Base-by-base conservation (phyloP, 2,329 filamentous ascomycete genomes). In the Daldinia eschscholtzii region DNA sequence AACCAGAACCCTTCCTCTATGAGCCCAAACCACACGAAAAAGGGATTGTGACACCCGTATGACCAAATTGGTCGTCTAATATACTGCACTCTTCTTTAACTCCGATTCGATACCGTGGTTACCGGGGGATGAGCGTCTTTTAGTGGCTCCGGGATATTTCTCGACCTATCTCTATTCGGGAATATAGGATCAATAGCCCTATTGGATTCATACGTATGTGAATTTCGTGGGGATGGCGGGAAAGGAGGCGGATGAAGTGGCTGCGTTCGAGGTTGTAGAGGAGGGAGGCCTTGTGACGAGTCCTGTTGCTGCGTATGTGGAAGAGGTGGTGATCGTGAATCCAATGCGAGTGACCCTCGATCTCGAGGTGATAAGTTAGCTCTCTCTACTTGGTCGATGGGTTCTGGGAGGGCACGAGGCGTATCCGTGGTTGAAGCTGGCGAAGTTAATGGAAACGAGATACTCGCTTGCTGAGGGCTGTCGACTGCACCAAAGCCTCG, bases 131-230 rank as follows among this genome's bases (percentile, higher is more conserved):
- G 73, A 37, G 74, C 58, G 35, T 74, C 72, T 60, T 76, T 76
- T 48, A 73, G 63, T 53, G 75, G 76, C 61, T 78, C 77, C 39
- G 75, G 70, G 33, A 73, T 77, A 57, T 72, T 75, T 56, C 75
- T 71, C 26, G 74, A 72, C 66, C 77, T 75, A 44, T 79, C 76
- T 73, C 77, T 72, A 61, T 78, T 73, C 28, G 77, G 77, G 41
- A 79, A 79, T 58, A 79, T 79, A 23, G 77, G 77, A 64, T 79
- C 77, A 55, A 74, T 65, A 7, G 64, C 62, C 18, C 76, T 74
- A 46, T 74, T 75, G 28, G 70, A 70, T 28, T 76, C 76, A 64
- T 78, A 77, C 10, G 61, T 20, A 15, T 73, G 73, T 20, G 63
- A 33, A 53, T 64, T 73, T 61, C 72, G 71, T 56, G 73, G 72